Base-by-base conservation (phyloP, 2,329 filamentous ascomycete species). In the Lecanosticta acicola region DNA sequence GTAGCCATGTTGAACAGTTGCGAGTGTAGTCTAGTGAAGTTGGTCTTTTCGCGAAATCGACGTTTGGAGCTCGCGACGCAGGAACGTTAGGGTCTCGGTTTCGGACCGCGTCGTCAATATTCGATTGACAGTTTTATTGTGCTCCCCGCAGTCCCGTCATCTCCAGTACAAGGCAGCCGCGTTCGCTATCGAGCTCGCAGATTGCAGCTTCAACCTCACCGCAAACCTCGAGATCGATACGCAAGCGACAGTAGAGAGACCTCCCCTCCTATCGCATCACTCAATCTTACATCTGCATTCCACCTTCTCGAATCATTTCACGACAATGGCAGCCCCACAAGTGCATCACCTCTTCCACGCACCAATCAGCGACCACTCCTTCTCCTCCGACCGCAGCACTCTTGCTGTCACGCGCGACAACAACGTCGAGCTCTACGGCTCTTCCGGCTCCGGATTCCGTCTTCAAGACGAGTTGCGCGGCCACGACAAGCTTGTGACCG, bases 301-400 rank as follows among this genome's bases (percentile, higher is more conserved):
- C 24, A 14, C 33, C 3, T 21, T 20, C 3, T n/a, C 20, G 24
- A 17, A 46, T 46, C 50, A 44, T 16, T 7, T 20, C 20, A 41
- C 40, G 47, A 77, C 43, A 49, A 97, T 97, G 91, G 76, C 87
- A 45, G 68, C 84, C 49, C 87, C 90, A 55, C 87, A 97, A 77
- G 86, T 94, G 48, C 88, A 97, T 72, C 90, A 97, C 65, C 84
- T 98, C 57, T 98, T 98, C 74, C 89, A 97, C 74, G 82, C 85
- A 59, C 89, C 91, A 51, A 96, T 98, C 65, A 87, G 88, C 57
- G 93, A 98, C 75, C 93, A 98, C 71, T 96, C 91, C 47, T 98
- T 98, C 80, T 95, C 90, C 55, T 83, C 88, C 53, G 93, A 98
- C 72, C 87, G 83, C 66, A 75, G 83, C 67, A 90, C 85, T 20